phyloP scores from a whole-genome alignment of 1,284 basidiomycete genomes.

The Caloboletus firmus region DNA sequence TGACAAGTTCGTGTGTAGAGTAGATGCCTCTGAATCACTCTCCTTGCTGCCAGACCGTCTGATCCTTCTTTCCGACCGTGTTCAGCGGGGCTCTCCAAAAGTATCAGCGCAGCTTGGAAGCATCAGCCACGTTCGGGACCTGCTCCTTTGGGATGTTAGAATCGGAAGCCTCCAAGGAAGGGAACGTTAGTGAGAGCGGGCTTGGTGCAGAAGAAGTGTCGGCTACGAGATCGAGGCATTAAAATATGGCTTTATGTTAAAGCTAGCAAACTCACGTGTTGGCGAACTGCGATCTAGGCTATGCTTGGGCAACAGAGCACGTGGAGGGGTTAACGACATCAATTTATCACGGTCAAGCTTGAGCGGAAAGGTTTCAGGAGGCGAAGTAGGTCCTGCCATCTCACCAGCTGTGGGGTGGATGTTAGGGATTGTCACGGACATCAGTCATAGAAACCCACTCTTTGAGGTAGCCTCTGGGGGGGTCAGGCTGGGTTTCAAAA shows the following conservation, averaged over 20 bases:
- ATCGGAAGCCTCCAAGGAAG: no score
- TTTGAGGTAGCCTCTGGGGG: background rate
- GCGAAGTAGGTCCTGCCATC: background rate
- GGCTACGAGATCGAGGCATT: no score
- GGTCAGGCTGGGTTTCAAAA: background rate
- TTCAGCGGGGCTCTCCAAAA: no score
- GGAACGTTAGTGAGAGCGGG: no score
- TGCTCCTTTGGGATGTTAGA: no score
- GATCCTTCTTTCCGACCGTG: background rate
- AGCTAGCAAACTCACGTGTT: no score
- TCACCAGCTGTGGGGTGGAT: background rate
- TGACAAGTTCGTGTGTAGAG: background rate
- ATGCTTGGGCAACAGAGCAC: background rate
- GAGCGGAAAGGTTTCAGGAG: background rate
- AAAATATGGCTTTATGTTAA: no score
- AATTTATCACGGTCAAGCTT: background rate
- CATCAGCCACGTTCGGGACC: no score
- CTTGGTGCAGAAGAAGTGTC: no score
- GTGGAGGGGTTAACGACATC: background rate
- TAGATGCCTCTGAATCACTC: background rate
- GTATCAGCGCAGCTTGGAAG: no score
- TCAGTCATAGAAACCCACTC: background rate
- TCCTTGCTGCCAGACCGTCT: background rate
- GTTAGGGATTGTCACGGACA: background rate
- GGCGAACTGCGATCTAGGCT: background rate